Conservation (phyloP, 768 basidiomycete genomes). For the Russula sp. region DNA sequence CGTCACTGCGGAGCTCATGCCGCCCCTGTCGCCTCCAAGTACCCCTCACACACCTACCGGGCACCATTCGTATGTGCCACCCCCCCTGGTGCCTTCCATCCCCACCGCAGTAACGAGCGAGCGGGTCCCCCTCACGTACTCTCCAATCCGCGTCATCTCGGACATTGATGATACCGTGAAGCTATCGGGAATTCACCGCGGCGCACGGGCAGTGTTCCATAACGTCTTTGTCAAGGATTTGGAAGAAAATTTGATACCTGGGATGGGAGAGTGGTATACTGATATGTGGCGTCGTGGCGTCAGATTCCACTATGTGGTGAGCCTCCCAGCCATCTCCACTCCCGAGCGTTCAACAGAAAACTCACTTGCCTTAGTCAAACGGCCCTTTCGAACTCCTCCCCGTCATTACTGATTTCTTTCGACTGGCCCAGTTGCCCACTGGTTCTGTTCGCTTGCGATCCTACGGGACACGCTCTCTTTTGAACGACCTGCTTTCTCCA, state of each 20-base stretch:
- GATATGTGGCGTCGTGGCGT: conserved; percentile 63
- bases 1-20: conserved; percentile 45
- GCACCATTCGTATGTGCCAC: not conserved
- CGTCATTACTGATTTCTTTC: conserved; percentile 28
- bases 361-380: conserved; percentile 53
- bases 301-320: conserved; percentile 82
- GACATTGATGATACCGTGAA: conserved; percentile 96
- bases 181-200: conserved; percentile 64
- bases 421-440: conserved; percentile 22
- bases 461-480: conserved; percentile 75
- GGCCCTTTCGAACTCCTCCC: conserved; percentile 81
- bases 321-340: conserved; percentile 30
- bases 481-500: conserved; percentile 75
- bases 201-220: conserved; percentile 75
- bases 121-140: conserved; percentile 43
- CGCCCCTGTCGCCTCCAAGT: conserved; percentile 29
- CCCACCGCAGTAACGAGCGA: conserved; percentile 24
- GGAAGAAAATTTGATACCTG: conserved; percentile 69
- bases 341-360: not conserved
- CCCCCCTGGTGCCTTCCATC: not conserved
- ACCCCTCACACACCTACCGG: conserved; percentile 7
- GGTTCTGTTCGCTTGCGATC: conserved; percentile 79
- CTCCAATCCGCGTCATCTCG: conserved; percentile 72
- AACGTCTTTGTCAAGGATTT: conserved; percentile 90
- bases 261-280: conserved; percentile 75